Evolutionary conservation across 208 protist genomes (phyloP), one percentile per base, ranked within the genome.

Genomic region (Leishmania lainsoni): DNA sequence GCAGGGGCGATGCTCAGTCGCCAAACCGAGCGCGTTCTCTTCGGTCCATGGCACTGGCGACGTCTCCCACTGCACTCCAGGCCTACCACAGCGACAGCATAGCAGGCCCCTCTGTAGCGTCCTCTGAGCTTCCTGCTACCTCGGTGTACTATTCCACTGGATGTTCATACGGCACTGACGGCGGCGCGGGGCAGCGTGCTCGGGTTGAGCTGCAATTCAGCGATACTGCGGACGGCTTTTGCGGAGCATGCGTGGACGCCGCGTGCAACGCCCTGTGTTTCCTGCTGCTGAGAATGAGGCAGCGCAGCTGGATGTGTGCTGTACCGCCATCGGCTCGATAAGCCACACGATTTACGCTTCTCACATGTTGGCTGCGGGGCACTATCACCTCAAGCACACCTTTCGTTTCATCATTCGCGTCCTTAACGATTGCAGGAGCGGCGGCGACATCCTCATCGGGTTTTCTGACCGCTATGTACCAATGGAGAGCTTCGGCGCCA

Each of bases 401-500:
- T 72, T 79, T 45, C 42, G 52, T 63, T 78, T 80, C 42, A 63
- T 56, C 26, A n/a, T 84, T 42, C 77, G 81, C 71, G 32, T 85
- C 9, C 56, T 85, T 70, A 68, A 56, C 73, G 74, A 85, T 69
- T 66, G 80, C 76, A 35, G n/a, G 54, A 75, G 45, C 66, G 80
- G 71, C 49, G 88, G 71, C 49, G 88, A 81, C 20, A 59, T 94
- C 5, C 77, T 91, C 22, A 51, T 91, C 1, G 90, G 90, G 22
- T 91, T 94, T 78, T 78, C 90, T 17, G 90, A 94, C 68, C 86
- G 88, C 63, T 84, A 89, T 56, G 14, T 94, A 4, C 86, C 86
- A 1, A 73, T 91, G 63, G 90, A 93, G 80, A 87, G 82, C 71
- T 93, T 91, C 79, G 85, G 83, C 45, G 70, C 29, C 16, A 86